phyloP scores from a whole-genome alignment of 306 rosid species.

The Acmispon strigosus region DNA sequence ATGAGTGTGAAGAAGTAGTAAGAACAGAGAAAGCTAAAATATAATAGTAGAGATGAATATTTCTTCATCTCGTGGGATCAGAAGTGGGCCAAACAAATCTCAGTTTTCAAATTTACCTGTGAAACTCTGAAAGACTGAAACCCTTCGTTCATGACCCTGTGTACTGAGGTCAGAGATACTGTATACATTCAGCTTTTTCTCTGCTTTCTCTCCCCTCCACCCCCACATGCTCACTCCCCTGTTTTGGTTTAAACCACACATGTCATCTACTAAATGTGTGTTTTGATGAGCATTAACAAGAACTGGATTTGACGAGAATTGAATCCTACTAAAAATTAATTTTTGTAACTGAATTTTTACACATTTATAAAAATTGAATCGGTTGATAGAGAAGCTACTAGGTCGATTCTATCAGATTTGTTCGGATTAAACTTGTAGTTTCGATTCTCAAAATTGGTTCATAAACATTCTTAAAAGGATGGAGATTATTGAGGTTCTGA shows the following conservation, averaged over 20 bases:
- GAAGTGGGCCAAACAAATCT: constrained; percentile 33
- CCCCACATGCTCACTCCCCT: constrained; percentile 5
- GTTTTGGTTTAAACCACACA: neutral
- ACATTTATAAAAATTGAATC: no score
- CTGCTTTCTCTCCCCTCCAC: neutral
- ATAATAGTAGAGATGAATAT: neutral
- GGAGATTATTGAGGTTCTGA: no score
- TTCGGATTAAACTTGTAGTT: no score
- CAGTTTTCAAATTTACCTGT: constrained; percentile 18
- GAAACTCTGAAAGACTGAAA: constrained; percentile 21
- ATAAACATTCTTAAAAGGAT: no score
- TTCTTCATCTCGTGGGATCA: neutral
- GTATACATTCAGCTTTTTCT: neutral
- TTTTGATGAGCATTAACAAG: no score
- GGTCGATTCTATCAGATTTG: no score
- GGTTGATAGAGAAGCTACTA: no score
- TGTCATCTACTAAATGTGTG: no score
- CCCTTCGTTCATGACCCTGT: constrained; percentile 19
- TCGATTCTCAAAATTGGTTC: no score
- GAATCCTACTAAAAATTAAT: no score
- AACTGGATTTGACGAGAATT: no score
- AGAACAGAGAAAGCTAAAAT: neutral
- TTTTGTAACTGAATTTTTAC: no score
- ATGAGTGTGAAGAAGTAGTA: neutral
- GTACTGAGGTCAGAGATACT: constrained; percentile 13